Evolutionary conservation across 2,329 filamentous ascomycete genomes (phyloP), one percentile per base, ranked within the genome.

Genomic region (Epichloe scottii): DNA sequence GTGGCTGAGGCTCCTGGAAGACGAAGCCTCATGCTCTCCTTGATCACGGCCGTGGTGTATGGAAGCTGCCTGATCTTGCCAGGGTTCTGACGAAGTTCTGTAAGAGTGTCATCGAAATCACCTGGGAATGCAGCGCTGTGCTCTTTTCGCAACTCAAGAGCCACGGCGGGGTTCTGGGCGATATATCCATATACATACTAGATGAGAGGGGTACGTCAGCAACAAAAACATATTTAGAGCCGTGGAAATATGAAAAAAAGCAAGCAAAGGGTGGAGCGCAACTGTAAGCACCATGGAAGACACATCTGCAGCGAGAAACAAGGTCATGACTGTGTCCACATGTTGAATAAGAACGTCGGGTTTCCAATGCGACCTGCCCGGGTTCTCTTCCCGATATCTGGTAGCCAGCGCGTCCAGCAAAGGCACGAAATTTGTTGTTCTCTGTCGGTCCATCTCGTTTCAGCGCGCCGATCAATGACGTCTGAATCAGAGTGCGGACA

Each of bases 281-380:
- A 49, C 48, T 49, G 48, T 38, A 35, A 49, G 34, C 26, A 49
- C 48, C 48, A 49, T 49, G 14, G 48, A 49, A 8, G 48, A 49
- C 39, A 49, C 33, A 15, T 49, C 48, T 38, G 48, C 40, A 5
- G 40, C 48, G 26, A 49, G 48, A 30, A 49, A 43, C 21, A 49
- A 23, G 48, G 48, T 19, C 48, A 43, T 49, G 30, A 44, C 17
- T 26, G 48, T 49, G 34, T 49, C 48, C 30, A 49, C 17, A n/a
- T 49, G 48, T 15, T 49, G 48, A 19, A 30, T 30, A 7, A 49
- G 8, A 15, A 19, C n/a, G 30, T 49, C 40, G 15, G 19, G 6
- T 10, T 49, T 30, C 48, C 48, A 49, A 12, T 49, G 33, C 26
- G 19, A 43, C 39, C 30, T 23, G 17, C 11, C 19, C 17, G 48